Conservation (phyloP, 2,329 filamentous ascomycete species). For the Ophiostoma quercus region DNA sequence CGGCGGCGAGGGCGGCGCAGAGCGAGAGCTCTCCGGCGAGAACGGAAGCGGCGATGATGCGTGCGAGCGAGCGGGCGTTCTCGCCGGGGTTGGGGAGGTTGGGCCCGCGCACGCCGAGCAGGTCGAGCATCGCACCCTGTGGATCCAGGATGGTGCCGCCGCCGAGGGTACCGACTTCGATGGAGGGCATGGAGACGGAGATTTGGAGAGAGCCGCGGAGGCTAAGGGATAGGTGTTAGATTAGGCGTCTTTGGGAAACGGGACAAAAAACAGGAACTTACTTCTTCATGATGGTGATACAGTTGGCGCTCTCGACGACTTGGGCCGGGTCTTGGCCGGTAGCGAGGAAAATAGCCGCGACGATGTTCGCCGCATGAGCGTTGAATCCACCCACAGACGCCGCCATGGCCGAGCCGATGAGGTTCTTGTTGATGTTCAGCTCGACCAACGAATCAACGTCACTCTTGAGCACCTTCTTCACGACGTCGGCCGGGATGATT, state of each 20-base stretch:
- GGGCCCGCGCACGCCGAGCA: conserved; percentile 86
- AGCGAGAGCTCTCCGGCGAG: conserved; percentile 89
- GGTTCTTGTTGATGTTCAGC: conserved; percentile 88
- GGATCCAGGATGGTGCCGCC: conserved; percentile 95
- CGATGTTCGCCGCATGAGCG: conserved; percentile 94
- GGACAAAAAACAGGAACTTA: neutral
- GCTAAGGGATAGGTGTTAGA: conserved; percentile 22
- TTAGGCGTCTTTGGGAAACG: neutral
- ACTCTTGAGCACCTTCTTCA: conserved; percentile 83
- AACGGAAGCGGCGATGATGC: conserved; percentile 82
- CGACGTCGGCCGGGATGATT: conserved; percentile 84
- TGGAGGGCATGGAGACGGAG: conserved; percentile 94
- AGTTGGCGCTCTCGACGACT: conserved; percentile 94
- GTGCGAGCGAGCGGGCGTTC: conserved; percentile 82
- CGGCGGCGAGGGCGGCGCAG: conserved; percentile 86
- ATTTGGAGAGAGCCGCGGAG: conserved; percentile 89
- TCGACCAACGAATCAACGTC: conserved; percentile 89
- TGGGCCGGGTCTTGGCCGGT: conserved; percentile 97
- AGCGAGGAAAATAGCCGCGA: conserved; percentile 89
- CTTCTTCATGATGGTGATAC: conserved; percentile 98
- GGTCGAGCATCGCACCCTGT: conserved; percentile 91
- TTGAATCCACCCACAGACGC: conserved; percentile 95
- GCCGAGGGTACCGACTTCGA: conserved; percentile 95
- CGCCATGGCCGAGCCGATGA: conserved; percentile 96
- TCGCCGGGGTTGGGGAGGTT: conserved; percentile 87